Conservation (phyloP, 768 basidiomycete species). For the Lactarius tabidus region DNA sequence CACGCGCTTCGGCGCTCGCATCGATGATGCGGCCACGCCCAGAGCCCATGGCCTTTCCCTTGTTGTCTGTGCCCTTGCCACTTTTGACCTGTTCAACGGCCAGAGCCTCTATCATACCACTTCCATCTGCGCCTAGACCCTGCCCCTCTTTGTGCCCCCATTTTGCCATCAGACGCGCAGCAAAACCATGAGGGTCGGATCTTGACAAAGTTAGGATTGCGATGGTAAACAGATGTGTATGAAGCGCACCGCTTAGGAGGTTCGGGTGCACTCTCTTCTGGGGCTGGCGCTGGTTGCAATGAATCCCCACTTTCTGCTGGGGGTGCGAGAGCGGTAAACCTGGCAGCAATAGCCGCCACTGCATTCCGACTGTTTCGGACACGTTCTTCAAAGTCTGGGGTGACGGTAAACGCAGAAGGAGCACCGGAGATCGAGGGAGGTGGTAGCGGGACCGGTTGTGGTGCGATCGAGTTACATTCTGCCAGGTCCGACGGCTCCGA, state of each 20-base stretch:
- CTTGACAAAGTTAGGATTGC: conserved; percentile 27
- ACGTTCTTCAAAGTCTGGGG: conserved; percentile 51
- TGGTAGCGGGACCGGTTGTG: conserved; percentile 50
- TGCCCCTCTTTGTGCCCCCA: conserved; percentile 96
- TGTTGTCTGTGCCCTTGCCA: conserved; percentile 36
- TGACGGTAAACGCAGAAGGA: conserved; percentile 30
- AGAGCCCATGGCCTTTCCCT: conserved; percentile 45
- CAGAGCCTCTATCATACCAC: conserved; percentile 86
- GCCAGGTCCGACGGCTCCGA: conserved; percentile 45
- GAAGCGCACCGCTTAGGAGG: conserved; percentile 26
- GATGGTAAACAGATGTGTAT: conserved; percentile 16
- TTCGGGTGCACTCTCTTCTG: conserved; percentile 34
- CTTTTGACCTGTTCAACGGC: conserved; percentile 65
- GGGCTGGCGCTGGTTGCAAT: conserved; percentile 30
- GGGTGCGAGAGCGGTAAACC: conserved; percentile 53
- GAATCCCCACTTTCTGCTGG: conserved; percentile 31
- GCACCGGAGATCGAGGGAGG: conserved; percentile 47
- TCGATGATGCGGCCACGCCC: conserved; percentile 90
- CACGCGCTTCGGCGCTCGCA: conserved; percentile 78
- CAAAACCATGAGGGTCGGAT: conserved; percentile 69
- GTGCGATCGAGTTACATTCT: conserved; percentile 69
- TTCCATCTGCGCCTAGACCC: conserved; percentile 80
- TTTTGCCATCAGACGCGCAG: conserved; percentile 88
- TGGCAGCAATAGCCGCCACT: conserved; percentile 81
- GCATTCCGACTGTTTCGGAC: conserved; percentile 50